Base-by-base conservation (phyloP, 2,329 filamentous ascomycete genomes). In the Neonectria sp. region DNA sequence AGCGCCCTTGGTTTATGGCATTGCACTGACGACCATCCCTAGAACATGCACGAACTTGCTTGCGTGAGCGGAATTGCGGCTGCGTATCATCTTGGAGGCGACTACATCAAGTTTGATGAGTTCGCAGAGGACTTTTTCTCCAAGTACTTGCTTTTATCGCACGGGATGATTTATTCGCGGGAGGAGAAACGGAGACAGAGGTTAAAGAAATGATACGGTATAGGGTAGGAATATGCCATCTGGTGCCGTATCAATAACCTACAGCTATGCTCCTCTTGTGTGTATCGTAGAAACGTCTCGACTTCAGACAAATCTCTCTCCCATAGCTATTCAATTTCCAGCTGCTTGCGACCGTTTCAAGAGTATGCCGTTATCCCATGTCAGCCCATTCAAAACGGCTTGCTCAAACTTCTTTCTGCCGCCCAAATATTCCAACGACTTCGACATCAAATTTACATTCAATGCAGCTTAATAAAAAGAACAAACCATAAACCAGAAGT, bases 31-130 rank as follows among this genome's bases (percentile, higher is more conserved):
- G 21, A 43, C 3, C 6, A 7, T 24, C 7, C 8, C n/a, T n/a
- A 65, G 88, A 91, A 91, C 69, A 89, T 90, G 73, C 89, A 94
- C 72, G 92, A 94, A 74, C 84, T 92, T 11, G 92, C 92, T 2
- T 90, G 90, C 63, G 90, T 94, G 56, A 90, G 87, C 62, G 91
- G 92, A 0, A 92, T 93, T 55, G 89, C 91, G 4, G 92, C 91
- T 2, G 92, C 91, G 0, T 92, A 92, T 60, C 87, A 89, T 53
- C 81, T 93, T 0, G 92, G 92, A 0, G 92, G 91, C 0, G 82
- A 85, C 2, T 93, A 93, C 72, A 82, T 83, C 2, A 87, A 86
- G 67, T 83, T 92, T 15, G 89, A 92, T 73, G 82, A 86, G 80
- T 79, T 86, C 69, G 84, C 83, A 0, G 80, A 84, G 65, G 79